These are phyloP conservation scores for Apophysomyces variabilis DNA, from an alignment of 371 early-diverging fungal species.

Conservation along the genomic window DNA sequence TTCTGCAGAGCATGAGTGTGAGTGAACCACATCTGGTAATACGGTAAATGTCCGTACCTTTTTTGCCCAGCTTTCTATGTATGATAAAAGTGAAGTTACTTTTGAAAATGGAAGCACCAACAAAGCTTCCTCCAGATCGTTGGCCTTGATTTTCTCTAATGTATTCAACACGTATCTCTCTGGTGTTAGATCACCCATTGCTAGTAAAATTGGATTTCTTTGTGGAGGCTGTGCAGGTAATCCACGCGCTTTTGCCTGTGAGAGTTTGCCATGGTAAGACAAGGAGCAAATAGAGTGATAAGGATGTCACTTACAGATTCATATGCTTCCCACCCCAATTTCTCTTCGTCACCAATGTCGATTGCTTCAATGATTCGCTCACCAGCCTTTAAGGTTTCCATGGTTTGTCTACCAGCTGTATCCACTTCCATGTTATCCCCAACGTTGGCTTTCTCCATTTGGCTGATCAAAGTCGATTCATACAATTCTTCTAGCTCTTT, in stretches of 20 bases:
- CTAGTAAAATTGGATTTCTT: constrained; percentile 70
- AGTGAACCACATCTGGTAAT: background rate
- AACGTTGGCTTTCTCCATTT: constrained; percentile 64
- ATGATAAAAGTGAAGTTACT: constrained; percentile 75
- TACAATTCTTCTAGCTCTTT: constrained; percentile 89
- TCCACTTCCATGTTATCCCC: constrained; percentile 68
- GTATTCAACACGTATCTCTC: constrained; percentile 84
- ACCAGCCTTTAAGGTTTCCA: constrained; percentile 91
- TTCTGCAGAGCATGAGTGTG: constrained; percentile 45
- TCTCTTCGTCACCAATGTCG: constrained; percentile 85
- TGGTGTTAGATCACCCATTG: constrained; percentile 71
- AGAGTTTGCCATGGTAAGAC: background rate
- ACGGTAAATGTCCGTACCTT: constrained; percentile 51
- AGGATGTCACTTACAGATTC: constrained; percentile 40
- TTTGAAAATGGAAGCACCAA: constrained; percentile 84
- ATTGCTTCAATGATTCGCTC: constrained; percentile 92
- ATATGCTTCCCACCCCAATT: constrained; percentile 67
- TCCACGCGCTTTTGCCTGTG: constrained; percentile 51
- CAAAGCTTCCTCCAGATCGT: constrained; percentile 89
- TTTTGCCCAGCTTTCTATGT: constrained; percentile 79
- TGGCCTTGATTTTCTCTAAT: constrained; percentile 76
- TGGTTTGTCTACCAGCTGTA: constrained; percentile 81
- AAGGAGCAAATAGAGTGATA: background rate
- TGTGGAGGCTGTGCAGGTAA: constrained; percentile 64
- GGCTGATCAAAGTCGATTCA: constrained; percentile 76